Evolutionary conservation across 192 early-diverging fungal genomes (phyloP).

Genomic region (Haplosporangium gracile): DNA sequence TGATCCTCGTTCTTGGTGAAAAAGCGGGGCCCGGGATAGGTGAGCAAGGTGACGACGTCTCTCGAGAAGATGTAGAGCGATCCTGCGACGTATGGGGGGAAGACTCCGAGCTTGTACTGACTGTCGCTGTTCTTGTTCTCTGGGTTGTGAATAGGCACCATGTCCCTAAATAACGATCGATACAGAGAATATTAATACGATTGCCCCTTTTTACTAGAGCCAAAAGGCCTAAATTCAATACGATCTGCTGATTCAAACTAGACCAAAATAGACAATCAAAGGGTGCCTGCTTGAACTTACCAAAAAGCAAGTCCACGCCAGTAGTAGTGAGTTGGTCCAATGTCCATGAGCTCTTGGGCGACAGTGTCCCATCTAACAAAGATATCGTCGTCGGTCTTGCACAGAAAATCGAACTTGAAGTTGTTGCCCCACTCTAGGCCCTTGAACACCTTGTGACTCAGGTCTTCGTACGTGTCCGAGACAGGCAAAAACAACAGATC

Average conservation of each 20-base stretch:
- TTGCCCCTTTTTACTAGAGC: neutral
- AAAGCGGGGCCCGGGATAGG: conserved; percentile 64
- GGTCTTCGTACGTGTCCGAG: conserved; percentile 65
- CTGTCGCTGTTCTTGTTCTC: conserved; percentile 65
- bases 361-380: conserved; percentile 72
- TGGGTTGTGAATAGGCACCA: conserved; percentile 65
- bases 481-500: conserved; percentile 68
- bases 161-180: conserved; percentile 59
- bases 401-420: conserved; percentile 66
- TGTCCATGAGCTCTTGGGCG: conserved; percentile 55
- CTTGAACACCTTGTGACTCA: conserved; percentile 70
- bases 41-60: conserved; percentile 66
- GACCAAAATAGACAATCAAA: neutral
- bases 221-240: neutral
- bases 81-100: conserved; percentile 72
- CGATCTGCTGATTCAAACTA: neutral
- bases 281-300: conserved; percentile 31
- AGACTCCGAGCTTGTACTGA: conserved; percentile 65
- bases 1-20: conserved; percentile 73
- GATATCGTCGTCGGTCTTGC: conserved; percentile 74
- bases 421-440: conserved; percentile 67
- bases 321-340: conserved; percentile 64
- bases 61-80: conserved; percentile 71
- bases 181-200: neutral
- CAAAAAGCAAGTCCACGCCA: conserved; percentile 71